Evolutionary conservation across 2,329 filamentous ascomycete species (phyloP).

Genomic region (Akanthomyces uredinophilus): DNA sequence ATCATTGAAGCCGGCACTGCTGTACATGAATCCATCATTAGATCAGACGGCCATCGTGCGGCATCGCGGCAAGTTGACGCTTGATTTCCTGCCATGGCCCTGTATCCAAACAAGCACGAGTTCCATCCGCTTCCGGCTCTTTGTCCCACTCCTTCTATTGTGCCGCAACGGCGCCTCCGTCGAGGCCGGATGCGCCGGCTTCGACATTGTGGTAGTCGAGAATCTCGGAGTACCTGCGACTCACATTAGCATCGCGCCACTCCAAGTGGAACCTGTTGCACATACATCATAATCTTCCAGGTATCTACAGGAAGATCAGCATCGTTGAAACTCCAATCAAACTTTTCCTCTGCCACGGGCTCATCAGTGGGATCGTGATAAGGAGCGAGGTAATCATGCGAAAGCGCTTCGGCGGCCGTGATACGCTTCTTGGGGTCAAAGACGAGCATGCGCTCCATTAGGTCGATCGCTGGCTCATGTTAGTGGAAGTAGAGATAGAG

Average conservation of each 20-base stretch:
- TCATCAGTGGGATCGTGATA: constrained; percentile 98
- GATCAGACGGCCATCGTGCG: neutral
- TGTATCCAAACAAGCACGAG: constrained; percentile 8
- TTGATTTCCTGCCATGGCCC: neutral
- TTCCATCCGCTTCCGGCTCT: neutral
- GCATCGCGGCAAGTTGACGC: neutral
- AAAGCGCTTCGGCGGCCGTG: constrained; percentile 77
- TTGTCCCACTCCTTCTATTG: neutral
- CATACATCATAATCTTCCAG: constrained; percentile 99
- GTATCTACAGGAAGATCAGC: constrained; percentile 95
- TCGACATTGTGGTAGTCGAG: constrained; percentile 98
- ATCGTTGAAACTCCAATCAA: constrained; percentile 99
- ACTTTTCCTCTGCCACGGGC: constrained; percentile 92
- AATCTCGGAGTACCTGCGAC: constrained; percentile 88
- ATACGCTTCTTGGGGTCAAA: constrained; percentile 97
- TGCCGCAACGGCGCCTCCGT: neutral
- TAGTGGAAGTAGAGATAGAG: neutral
- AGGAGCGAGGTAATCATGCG: constrained; percentile 88
- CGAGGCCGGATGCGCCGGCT: constrained; percentile 27
- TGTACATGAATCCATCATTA: constrained; percentile 4
- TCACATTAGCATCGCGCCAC: neutral
- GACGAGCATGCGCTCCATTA: constrained; percentile 94
- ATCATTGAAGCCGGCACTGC: neutral
- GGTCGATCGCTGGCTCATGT: constrained; percentile 69
- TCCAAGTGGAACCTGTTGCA: neutral